Conservation (phyloP, 78 protist genomes). For the Speleostelium caveatum region DNA sequence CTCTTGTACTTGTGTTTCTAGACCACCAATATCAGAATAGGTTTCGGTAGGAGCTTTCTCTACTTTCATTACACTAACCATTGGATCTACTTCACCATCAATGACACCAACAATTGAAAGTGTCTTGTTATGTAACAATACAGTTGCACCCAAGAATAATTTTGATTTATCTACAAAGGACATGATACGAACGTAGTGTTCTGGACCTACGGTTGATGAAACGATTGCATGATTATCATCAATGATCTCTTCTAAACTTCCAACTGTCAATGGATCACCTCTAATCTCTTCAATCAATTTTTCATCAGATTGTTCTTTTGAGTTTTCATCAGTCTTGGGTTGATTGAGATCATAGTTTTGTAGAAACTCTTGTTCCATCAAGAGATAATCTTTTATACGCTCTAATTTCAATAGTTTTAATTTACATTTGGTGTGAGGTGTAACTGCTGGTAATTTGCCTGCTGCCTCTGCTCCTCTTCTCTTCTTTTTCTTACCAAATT, state of each 20-base stretch:
- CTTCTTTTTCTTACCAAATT: slow-evolving; percentile 89
- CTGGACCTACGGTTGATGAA: slow-evolving; percentile 94
- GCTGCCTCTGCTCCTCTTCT: slow-evolving; percentile 87
- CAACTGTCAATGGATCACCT: slow-evolving; percentile 99
- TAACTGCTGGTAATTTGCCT: slow-evolving; percentile 86
- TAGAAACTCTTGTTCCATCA: slow-evolving; percentile 99
- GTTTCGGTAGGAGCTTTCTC: slow-evolving; percentile 99
- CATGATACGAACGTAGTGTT: slow-evolving; percentile 97
- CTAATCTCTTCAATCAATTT: slow-evolving; percentile 95
- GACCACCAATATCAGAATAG: slow-evolving; percentile 99
- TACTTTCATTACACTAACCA: slow-evolving; percentile 99
- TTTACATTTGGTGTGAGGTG: slow-evolving; percentile 96
- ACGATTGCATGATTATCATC: slow-evolving; percentile 99
- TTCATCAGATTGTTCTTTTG: slow-evolving; percentile 91
- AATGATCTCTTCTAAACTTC: slow-evolving; percentile 98
- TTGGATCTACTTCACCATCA: slow-evolving; percentile 97
- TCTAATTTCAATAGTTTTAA: slow-evolving; percentile 95
- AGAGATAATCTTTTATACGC: slow-evolving; percentile 98
- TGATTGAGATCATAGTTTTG: slow-evolving; percentile 91
- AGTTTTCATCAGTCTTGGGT: slow-evolving; percentile 88
- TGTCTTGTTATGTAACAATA: slow-evolving; percentile 95
- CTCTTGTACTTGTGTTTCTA: slow-evolving; percentile 98
- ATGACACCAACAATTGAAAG: slow-evolving; percentile 97
- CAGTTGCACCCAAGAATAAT: slow-evolving; percentile 96
- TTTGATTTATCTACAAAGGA: slow-evolving; percentile 99